phyloP scores from a whole-genome alignment of 2,329 filamentous ascomycete species.

The Lachnellula subtilissima region DNA sequence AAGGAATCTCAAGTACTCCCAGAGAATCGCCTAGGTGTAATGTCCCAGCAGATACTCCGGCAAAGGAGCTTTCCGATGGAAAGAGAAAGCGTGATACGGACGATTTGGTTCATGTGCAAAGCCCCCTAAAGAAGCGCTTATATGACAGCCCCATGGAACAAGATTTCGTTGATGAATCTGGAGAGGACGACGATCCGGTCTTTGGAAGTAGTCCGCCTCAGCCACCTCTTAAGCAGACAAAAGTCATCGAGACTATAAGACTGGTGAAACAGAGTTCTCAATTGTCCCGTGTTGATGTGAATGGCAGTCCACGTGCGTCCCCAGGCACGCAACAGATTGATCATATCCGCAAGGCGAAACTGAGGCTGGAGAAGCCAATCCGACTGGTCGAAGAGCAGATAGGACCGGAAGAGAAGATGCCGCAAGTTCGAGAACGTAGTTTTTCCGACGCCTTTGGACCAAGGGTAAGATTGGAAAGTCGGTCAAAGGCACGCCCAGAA shows the following conservation, averaged over 20 bases:
- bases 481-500: constrained; percentile 21
- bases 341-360: constrained; percentile 1
- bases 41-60: neutral
- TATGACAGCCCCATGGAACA: constrained; percentile 1
- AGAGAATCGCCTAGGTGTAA: neutral
- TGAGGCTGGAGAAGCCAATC: neutral
- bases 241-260: too few species aligned
- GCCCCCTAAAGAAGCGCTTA: constrained; percentile 7
- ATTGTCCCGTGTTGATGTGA: constrained; percentile 17
- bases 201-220: neutral
- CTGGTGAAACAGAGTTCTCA: constrained; percentile 3
- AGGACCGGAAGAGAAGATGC: neutral
- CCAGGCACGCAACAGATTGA: constrained; percentile 3
- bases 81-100: constrained; percentile 9
- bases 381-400: neutral
- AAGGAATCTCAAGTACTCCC: constrained; percentile 5
- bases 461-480: constrained; percentile 14
- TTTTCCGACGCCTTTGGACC: constrained; percentile 19
- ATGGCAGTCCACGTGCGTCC: constrained; percentile 17
- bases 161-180: neutral
- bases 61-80: neutral
- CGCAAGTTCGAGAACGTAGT: neutral
- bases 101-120: neutral
- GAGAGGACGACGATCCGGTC: neutral
- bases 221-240: neutral